Conservation (phyloP, 2,329 filamentous ascomycete species). For the Emmonsiellopsis sp. region DNA sequence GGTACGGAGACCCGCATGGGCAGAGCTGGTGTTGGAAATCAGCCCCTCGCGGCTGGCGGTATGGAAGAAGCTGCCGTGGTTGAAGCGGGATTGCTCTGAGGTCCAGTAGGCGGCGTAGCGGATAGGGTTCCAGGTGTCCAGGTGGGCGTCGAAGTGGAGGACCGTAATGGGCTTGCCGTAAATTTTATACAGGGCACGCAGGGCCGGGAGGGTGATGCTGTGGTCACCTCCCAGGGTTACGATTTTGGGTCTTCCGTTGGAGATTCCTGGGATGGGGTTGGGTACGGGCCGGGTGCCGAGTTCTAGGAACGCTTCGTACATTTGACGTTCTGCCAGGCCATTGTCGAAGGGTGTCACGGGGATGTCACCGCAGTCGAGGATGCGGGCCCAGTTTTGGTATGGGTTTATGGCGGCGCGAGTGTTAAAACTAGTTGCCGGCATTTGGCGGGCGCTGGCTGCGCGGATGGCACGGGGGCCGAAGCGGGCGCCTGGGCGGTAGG, state of each 20-base stretch:
- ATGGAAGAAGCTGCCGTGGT: slow-evolving; percentile 89
- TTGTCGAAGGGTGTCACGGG: slow-evolving; percentile 84
- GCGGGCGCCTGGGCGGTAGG: slow-evolving; percentile 60
- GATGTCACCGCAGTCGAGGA: slow-evolving; percentile 86
- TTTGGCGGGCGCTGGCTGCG: slow-evolving; percentile 71
- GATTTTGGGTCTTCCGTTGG: slow-evolving; percentile 40
- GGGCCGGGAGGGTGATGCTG: slow-evolving; percentile 58
- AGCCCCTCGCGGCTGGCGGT: slow-evolving; percentile 72
- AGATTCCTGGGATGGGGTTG: slow-evolving; percentile 22
- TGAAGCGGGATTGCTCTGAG: slow-evolving; percentile 63
- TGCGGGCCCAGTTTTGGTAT: slow-evolving; percentile 65
- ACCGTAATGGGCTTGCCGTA: slow-evolving; percentile 57
- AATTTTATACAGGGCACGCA: slow-evolving; percentile 54
- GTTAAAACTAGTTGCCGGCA: slow-evolving; percentile 72
- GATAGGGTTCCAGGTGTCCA: slow-evolving; percentile 76
- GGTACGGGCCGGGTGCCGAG: slow-evolving; percentile 43
- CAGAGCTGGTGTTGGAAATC: slow-evolving; percentile 61
- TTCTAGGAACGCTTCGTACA: slow-evolving; percentile 70
- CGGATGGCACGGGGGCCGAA: slow-evolving; percentile 86
- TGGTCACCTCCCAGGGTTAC: slow-evolving; percentile 67
- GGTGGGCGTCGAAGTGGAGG: slow-evolving; percentile 67
- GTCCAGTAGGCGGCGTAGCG: slow-evolving; percentile 71
- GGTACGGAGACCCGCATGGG: slow-evolving; percentile 76
- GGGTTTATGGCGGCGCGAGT: slow-evolving; percentile 73
- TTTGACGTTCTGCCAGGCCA: slow-evolving; percentile 66